A percentile compares a stretch with the other conserved stretches of the same genome.
These are phyloP conservation scores for Coemansia sp. DNA, from an alignment of 192 early-diverging fungal species.

Conservation along the genomic window DNA sequence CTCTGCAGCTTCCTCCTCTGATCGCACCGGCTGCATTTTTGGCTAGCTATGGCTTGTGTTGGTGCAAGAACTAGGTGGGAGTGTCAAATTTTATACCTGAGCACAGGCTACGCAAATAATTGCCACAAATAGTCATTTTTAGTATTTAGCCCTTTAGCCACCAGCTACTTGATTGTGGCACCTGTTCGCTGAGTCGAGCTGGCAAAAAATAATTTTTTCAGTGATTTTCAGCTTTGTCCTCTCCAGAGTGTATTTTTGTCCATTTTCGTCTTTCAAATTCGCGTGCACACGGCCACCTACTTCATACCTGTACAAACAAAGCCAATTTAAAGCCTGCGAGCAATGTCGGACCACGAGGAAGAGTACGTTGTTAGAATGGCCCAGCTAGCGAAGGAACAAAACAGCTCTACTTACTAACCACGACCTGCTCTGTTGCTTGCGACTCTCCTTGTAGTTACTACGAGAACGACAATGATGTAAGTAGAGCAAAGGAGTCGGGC, in stretches of 20 bases:
- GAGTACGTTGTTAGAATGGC: conserved; percentile 13
- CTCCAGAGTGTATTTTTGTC: background rate
- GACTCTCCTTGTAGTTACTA: conserved; percentile 11
- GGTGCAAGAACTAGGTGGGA: background rate
- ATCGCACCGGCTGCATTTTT: conserved; percentile 12
- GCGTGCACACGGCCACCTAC: background rate
- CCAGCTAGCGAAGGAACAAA: background rate
- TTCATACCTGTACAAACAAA: conserved; percentile 3
- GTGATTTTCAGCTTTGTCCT: background rate
- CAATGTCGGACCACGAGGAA: conserved; percentile 45
- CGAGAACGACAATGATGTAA: conserved; percentile 10
- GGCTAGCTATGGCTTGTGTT: background rate
- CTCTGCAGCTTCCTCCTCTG: conserved; percentile 15
- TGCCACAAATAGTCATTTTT: background rate
- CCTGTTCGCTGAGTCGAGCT: background rate
- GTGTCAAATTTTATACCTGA: background rate
- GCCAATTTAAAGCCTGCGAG: background rate
- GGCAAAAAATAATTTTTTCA: background rate
- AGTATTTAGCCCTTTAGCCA: background rate
- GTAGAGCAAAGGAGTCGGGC: background rate
- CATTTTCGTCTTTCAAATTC: background rate
- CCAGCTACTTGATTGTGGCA: background rate
- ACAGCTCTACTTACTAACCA: background rate
- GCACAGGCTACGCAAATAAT: background rate
- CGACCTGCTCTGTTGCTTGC: background rate